phyloP scores from a whole-genome alignment of 139 green algal species.

The Chlamydomonas urium region DNA sequence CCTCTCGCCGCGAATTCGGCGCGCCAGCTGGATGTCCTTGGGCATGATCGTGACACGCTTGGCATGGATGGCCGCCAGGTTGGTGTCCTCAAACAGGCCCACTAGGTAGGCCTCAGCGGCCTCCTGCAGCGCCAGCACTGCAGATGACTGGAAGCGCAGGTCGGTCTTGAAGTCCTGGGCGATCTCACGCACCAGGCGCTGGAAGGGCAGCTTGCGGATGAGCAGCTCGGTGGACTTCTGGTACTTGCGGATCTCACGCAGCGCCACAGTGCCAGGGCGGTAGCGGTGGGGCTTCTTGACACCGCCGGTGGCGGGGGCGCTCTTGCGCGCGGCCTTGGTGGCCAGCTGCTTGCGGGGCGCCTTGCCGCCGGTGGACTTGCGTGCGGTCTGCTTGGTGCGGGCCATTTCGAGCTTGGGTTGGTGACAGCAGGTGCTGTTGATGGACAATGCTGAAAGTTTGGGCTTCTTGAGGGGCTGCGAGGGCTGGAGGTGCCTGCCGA shows the following conservation, averaged over 20 bases:
- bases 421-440: too few relatives aligned
- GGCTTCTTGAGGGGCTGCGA: too few relatives aligned
- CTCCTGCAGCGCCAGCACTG: slow-evolving; percentile 93
- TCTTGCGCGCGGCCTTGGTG: slow-evolving; percentile 90
- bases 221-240: slow-evolving; percentile 12
- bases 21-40: slow-evolving; percentile 57
- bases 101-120: slow-evolving; percentile 96
- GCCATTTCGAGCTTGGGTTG: too few relatives aligned
- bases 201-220: slow-evolving; percentile 9
- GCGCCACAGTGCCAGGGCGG: slow-evolving; percentile 82
- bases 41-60: slow-evolving; percentile 77
- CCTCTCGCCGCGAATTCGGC: slow-evolving; percentile 41
- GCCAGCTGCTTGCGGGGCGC: slow-evolving; percentile 90
- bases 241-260: slow-evolving; percentile 40
- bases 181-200: slow-evolving; percentile 5
- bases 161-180: slow-evolving; percentile 33
- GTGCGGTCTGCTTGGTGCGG: slow-evolving; percentile 97
- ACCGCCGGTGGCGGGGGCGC: slow-evolving; percentile 79
- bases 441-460: too few relatives aligned
- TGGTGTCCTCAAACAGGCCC: slow-evolving; percentile 97
- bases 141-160: slow-evolving; percentile 93
- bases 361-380: slow-evolving; percentile 94
- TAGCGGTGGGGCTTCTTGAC: slow-evolving; percentile 92
- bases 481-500: too few relatives aligned
- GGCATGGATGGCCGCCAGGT: slow-evolving; percentile 93